phyloP scores from a whole-genome alignment of 208 protist species.

The Phytomonas francai region DNA sequence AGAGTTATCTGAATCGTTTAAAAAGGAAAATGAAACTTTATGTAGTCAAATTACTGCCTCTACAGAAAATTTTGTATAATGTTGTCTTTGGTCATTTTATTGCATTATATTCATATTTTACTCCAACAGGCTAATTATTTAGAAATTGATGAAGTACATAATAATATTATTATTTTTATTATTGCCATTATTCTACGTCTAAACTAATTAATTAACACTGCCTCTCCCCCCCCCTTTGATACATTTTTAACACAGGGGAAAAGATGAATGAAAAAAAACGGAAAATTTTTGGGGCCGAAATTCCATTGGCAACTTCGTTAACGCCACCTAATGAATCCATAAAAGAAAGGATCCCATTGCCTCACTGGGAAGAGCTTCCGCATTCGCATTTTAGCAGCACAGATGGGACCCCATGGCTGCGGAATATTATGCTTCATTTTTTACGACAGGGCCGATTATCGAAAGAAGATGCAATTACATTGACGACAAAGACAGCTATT shows the following conservation, averaged over 20 bases:
- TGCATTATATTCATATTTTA: slow-evolving; percentile 7
- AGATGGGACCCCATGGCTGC: slow-evolving; percentile 14
- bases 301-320: no score
- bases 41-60: slow-evolving; percentile 25
- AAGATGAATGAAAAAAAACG: slow-evolving; percentile 5
- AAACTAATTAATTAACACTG: no score
- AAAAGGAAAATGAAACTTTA: slow-evolving; percentile 15
- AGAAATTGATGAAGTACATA: not conserved
- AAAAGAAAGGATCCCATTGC: slow-evolving; percentile 14
- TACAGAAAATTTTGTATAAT: slow-evolving; percentile 39
- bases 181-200: slow-evolving; percentile 5
- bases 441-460: slow-evolving; percentile 37
- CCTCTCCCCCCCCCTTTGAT: not conserved
- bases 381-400: slow-evolving; percentile 13
- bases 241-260: slow-evolving; percentile 1
- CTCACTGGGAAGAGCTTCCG: slow-evolving; percentile 23
- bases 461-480: slow-evolving; percentile 37
- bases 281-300: not conserved
- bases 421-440: slow-evolving; percentile 57
- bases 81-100: slow-evolving; percentile 8
- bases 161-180: slow-evolving; percentile 13
- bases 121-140: slow-evolving; percentile 2
- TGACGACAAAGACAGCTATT: slow-evolving; percentile 44
- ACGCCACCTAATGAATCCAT: not conserved
- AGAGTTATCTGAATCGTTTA: slow-evolving; percentile 56